phyloP scores from a whole-genome alignment of 768 basidiomycete species.

The Leccinellum luteum region DNA sequence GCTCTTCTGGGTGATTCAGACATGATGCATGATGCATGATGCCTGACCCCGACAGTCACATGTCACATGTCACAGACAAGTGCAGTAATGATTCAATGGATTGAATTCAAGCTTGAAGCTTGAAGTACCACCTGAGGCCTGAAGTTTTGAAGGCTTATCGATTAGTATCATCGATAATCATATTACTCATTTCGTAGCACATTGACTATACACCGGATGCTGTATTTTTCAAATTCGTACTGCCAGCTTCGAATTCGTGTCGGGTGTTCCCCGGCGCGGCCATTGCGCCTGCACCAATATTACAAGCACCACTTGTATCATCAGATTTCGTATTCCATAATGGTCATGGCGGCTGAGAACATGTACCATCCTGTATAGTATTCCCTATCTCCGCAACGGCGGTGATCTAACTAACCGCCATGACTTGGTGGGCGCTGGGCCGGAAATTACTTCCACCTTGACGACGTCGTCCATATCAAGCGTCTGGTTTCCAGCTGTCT shows the following conservation, averaged over 20 bases:
- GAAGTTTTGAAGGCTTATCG: no score
- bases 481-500: background rate
- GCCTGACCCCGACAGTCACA: no score
- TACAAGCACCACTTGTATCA: no score
- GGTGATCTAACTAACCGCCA: background rate
- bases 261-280: no score
- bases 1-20: no score
- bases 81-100: background rate
- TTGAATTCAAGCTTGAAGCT: background rate
- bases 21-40: no score
- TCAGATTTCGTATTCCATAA: background rate
- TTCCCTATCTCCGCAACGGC: background rate
- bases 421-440: background rate
- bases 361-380: background rate
- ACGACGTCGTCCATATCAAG: background rate
- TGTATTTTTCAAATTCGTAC: background rate
- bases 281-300: no score
- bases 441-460: background rate
- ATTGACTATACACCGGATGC: background rate
- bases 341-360: background rate
- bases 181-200: background rate
- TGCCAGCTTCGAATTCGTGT: no score
- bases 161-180: background rate
- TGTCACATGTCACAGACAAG: no score
- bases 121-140: background rate